phyloP scores from a whole-genome alignment of 768 basidiomycete genomes.

The Rhodotorula kratochvilovae region DNA sequence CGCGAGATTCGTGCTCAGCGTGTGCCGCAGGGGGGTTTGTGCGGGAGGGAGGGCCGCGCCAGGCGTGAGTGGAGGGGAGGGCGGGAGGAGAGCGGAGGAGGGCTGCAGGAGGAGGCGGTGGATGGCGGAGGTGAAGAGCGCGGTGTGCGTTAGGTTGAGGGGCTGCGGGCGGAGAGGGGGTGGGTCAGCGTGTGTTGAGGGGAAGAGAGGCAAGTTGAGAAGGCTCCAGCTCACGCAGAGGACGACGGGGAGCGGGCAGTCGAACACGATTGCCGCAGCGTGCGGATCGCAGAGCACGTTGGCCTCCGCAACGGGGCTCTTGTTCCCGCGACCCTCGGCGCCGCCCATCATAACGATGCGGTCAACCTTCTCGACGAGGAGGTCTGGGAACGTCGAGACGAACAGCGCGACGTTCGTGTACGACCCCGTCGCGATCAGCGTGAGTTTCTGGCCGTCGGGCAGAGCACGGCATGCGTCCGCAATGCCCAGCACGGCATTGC shows the following conservation, averaged over 20 bases:
- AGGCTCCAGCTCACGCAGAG: slow-evolving; percentile 9
- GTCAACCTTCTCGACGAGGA: slow-evolving; percentile 57
- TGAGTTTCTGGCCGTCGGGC: slow-evolving; percentile 57
- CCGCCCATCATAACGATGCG: slow-evolving; percentile 86
- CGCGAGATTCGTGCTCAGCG: slow-evolving; percentile 65
- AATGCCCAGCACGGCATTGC: slow-evolving; percentile 64
- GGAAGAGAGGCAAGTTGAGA: background rate
- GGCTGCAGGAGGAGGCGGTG: slow-evolving; percentile 36
- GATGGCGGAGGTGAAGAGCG: slow-evolving; percentile 64
- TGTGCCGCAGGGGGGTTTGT: slow-evolving; percentile 59
- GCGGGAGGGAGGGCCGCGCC: slow-evolving; percentile 35
- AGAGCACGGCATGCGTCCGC: slow-evolving; percentile 54
- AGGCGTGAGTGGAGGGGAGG: slow-evolving; percentile 23
- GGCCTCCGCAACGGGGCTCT: slow-evolving; percentile 50
- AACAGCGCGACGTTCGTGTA: slow-evolving; percentile 79
- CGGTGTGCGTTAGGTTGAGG: slow-evolving; percentile 79
- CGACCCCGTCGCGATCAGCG: slow-evolving; percentile 71
- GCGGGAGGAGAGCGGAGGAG: slow-evolving; percentile 51
- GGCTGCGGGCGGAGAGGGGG: slow-evolving; percentile 1
- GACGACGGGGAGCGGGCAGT: slow-evolving; percentile 60
- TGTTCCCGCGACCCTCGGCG: slow-evolving; percentile 75
- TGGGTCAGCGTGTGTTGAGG: background rate
- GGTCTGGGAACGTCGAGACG: slow-evolving; percentile 54
- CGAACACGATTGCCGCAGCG: slow-evolving; percentile 73
- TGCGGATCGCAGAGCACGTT: slow-evolving; percentile 54